Evolutionary conservation across 495 filamentous ascomycete genomes (phyloP).

Genomic region (Penicillium psychrofluorescens): DNA sequence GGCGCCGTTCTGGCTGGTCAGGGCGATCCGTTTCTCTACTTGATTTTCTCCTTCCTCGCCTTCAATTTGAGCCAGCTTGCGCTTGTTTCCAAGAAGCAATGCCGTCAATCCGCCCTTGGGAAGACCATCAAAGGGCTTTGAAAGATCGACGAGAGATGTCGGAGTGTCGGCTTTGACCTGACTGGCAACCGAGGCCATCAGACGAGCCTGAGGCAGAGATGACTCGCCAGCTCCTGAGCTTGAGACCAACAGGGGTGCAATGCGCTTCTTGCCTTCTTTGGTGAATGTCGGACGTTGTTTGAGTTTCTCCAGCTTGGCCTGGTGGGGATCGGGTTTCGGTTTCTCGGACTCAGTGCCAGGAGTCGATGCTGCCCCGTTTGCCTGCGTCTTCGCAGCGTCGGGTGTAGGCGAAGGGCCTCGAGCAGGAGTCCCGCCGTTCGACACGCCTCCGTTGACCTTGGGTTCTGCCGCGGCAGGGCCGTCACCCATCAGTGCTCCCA

Average conservation of each 20-base stretch:
- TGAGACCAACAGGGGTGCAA: constrained; percentile 86
- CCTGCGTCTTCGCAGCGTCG: constrained; percentile 29
- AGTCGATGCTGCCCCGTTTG: constrained; percentile 30
- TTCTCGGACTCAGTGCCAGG: constrained; percentile 43
- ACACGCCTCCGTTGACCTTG: constrained; percentile 37
- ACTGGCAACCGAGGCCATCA: constrained; percentile 62
- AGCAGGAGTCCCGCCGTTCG: constrained; percentile 38
- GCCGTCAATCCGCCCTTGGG: constrained; percentile 82
- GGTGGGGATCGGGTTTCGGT: constrained; percentile 55
- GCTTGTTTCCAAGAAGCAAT: constrained; percentile 87
- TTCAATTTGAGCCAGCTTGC: constrained; percentile 63
- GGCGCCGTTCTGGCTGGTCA: constrained; percentile 54
- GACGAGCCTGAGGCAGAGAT: constrained; percentile 75
- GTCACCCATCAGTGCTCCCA: constrained; percentile 98
- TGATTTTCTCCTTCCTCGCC: constrained; percentile 58
- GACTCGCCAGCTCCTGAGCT: constrained; percentile 73
- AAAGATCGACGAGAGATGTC: constrained; percentile 81
- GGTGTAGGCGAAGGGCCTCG: constrained; percentile 26
- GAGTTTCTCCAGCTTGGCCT: constrained; percentile 65
- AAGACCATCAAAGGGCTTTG: constrained; percentile 88
- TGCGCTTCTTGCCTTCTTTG: constrained; percentile 94
- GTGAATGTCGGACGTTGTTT: constrained; percentile 90
- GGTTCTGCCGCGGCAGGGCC: constrained; percentile 24
- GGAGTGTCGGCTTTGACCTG: constrained; percentile 62
- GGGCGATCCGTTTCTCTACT: constrained; percentile 53